Conservation (phyloP, 2,329 filamentous ascomycete species). For the Intubia oerlemansii region DNA sequence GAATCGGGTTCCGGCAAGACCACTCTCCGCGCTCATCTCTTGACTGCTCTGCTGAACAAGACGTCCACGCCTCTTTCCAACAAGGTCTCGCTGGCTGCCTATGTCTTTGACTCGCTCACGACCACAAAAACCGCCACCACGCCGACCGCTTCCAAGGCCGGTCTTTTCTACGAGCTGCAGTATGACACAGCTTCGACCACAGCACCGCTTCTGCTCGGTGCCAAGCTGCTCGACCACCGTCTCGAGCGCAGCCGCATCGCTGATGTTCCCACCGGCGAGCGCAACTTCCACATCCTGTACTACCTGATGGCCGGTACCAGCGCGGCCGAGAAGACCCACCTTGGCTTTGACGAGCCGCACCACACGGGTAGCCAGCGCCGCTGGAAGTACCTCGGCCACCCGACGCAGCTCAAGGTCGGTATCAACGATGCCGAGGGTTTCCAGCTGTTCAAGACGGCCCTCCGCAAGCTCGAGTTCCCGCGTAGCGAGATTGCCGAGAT, state of each 20-base stretch:
- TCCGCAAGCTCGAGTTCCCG: conserved; percentile 86
- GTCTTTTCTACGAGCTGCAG: conserved; percentile 87
- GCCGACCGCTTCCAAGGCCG: conserved; percentile 85
- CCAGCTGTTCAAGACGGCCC: conserved; percentile 88
- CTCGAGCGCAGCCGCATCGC: conserved; percentile 82
- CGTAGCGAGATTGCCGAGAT: conserved; percentile 89
- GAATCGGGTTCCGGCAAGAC: conserved; percentile 95
- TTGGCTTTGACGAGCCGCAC: conserved; percentile 35
- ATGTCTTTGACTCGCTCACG: conserved; percentile 87
- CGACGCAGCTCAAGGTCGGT: conserved; percentile 88
- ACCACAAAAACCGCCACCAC: conserved; percentile 95
- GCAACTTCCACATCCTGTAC: conserved; percentile 91
- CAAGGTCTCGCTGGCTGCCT: conserved; percentile 82
- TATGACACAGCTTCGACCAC: conserved; percentile 78
- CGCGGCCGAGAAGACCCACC: conserved; percentile 68
- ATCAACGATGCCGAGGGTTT: conserved; percentile 94
- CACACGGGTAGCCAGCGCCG: conserved; percentile 40
- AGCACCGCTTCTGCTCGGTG: conserved; percentile 75
- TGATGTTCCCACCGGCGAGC: conserved; percentile 81
- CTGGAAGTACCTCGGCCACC: conserved; percentile 93
- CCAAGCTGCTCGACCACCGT: conserved; percentile 83
- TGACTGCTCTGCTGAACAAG: conserved; percentile 70
- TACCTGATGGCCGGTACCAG: conserved; percentile 89
- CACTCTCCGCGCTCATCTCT: conserved; percentile 71
- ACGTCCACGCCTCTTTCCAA: conserved; percentile 83